Evolutionary conservation across 2,329 filamentous ascomycete species (phyloP), one percentile per base, ranked within the genome.

Genomic region (Curvularia sp.): DNA sequence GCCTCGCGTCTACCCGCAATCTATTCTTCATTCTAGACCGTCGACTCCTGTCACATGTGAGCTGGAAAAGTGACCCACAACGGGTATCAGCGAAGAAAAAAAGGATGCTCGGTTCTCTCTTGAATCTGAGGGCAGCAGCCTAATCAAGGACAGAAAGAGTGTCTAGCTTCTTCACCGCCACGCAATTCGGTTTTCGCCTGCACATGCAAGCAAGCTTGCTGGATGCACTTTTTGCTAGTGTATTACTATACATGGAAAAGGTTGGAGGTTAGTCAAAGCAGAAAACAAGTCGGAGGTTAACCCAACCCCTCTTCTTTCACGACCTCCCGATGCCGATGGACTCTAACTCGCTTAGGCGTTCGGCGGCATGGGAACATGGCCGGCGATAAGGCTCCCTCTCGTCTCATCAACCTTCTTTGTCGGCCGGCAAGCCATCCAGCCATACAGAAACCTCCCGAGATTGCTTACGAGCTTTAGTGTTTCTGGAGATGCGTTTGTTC

Each of bases 361-460:
- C 36, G 52, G 43, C 34, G 30, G 43, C 28, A 32, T 41, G 34
- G 43, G 28, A 42, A 54, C 36, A n/a, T 21, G 27, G 28, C 10
- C 23, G 6, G 2, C 32, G 13, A 36, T 15, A 36, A 34, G 12
- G 30, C 10, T 9, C 12, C 15, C 28, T 15, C 45, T 49, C 25
- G 43, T 48, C 28, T 48, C 1, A 19, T 25, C 36, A 6, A 4
- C 15, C 28, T 10, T 30, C 39, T 47, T 32, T 27, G 32, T 27
- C 43, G n/a, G 27, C 27, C 43, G 43, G 25, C 15, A 34, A 13
- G 13, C 15, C 10, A 36, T 36, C 6, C 36, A 27, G 15, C 52
- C 52, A 49, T 42, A 21, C 52, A 48, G 25, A 49, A 55, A 32
- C 52, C 52, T 49, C 19, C 52, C 52, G 52, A 55, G 45, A 55